Conservation (phyloP, 2,329 filamentous ascomycete species). For the Calonectria montana region DNA sequence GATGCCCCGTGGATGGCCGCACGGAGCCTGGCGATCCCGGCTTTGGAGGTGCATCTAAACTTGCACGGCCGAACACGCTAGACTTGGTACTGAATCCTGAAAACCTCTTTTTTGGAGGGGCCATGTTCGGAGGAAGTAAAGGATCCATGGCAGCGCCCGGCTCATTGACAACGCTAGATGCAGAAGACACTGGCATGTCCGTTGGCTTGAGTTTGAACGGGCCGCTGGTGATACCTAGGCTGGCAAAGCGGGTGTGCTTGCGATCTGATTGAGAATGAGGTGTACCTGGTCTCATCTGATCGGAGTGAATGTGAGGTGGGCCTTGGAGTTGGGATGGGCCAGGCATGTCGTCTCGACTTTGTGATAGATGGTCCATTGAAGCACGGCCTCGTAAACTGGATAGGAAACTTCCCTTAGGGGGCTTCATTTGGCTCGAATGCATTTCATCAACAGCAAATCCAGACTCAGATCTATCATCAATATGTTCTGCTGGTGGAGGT, state of each 20-base stretch:
- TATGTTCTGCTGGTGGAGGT: conserved; percentile 15
- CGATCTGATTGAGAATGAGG: conserved; percentile 46
- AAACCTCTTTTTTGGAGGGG: conserved; percentile 57
- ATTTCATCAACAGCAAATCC: conserved; percentile 55
- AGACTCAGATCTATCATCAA: conserved; percentile 56
- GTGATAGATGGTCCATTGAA: conserved; percentile 26
- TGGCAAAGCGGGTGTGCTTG: conserved; percentile 54
- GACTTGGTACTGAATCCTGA: conserved; percentile 51
- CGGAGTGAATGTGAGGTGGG: conserved; percentile 29
- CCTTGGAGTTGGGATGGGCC: conserved; percentile 31
- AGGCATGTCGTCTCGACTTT: conserved; percentile 28
- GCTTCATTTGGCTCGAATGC: conserved; percentile 47
- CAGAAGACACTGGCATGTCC: conserved; percentile 35
- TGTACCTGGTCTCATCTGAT: conserved; percentile 31
- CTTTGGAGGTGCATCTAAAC: conserved; percentile 25
- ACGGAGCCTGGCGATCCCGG: conserved; percentile 33
- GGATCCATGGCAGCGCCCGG: conserved; percentile 23
- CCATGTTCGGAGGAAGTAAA: conserved; percentile 20
- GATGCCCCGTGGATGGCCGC: conserved; percentile 31
- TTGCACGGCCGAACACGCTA: conserved; percentile 45
- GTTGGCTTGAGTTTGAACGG: conserved; percentile 30
- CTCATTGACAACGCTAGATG: conserved; percentile 37
- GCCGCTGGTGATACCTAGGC: conserved; percentile 33
- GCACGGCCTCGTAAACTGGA: conserved; percentile 30
- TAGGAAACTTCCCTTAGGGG: conserved; percentile 54